These are phyloP conservation scores for Elsinoe ampelina DNA, from an alignment of 2,329 filamentous ascomycete genomes.

Conservation along the genomic window DNA sequence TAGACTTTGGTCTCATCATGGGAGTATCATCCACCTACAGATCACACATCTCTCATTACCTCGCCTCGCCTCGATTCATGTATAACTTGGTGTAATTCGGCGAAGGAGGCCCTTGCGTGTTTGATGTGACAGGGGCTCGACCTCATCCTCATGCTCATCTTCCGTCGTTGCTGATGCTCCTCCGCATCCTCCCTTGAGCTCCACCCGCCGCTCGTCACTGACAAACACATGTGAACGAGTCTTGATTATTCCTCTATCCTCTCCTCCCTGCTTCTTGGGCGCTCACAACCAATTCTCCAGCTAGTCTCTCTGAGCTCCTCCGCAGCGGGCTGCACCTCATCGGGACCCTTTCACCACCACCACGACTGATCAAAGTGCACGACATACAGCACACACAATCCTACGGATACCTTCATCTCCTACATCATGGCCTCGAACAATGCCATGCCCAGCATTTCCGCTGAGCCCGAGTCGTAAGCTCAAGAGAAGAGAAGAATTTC, in stretches of 20 bases:
- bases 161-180: background rate
- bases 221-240: background rate
- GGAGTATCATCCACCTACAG: background rate
- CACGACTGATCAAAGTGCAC: background rate
- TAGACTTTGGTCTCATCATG: background rate
- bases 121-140: constrained; percentile 7
- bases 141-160: background rate
- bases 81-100: background rate
- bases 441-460: background rate
- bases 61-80: background rate
- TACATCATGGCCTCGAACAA: background rate
- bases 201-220: background rate
- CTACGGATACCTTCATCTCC: background rate
- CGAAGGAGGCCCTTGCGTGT: constrained; percentile 3
- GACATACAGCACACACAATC: background rate
- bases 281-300: background rate
- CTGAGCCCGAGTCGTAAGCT: constrained; percentile 23
- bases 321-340: no score
- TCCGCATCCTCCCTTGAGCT: constrained; percentile 1
- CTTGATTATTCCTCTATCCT: background rate
- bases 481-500: background rate
- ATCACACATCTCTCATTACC: background rate
- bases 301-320: background rate
- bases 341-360: background rate
- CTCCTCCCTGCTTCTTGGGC: background rate